Evolutionary conservation across 2,329 filamentous ascomycete genomes (phyloP).

Genomic region (Ambrosiella beaveri): DNA sequence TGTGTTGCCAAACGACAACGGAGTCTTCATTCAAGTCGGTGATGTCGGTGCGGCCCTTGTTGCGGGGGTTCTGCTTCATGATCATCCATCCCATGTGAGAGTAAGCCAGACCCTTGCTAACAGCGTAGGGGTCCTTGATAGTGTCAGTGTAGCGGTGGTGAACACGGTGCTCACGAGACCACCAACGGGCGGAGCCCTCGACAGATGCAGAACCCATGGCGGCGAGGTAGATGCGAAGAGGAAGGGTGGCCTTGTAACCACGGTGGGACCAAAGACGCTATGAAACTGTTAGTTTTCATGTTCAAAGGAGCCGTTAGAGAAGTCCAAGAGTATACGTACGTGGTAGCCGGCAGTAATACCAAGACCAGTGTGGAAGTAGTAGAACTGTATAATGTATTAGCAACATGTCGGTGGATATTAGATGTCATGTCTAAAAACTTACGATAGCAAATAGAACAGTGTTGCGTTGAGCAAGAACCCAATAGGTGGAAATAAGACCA

Average conservation of each 20-base stretch:
- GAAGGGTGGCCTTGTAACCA: conserved; percentile 60
- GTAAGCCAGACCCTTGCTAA: conserved; percentile 74
- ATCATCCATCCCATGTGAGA: conserved; percentile 75
- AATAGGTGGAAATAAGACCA: conserved; percentile 58
- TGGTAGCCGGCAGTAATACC: conserved; percentile 55
- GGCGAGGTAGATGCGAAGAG: conserved; percentile 67
- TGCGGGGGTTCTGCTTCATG: conserved; percentile 84
- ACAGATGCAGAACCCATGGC: conserved; percentile 68
- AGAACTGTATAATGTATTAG: conserved; percentile 2
- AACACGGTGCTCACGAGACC: conserved; percentile 71
- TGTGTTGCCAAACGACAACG: conserved; percentile 76
- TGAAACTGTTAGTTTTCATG: conserved; percentile 3
- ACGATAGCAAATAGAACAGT: conserved; percentile 54
- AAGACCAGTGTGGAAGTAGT: conserved; percentile 72
- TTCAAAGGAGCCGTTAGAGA: neutral
- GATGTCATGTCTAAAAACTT: neutral
- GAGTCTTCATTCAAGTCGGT: conserved; percentile 74
- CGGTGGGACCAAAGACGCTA: conserved; percentile 74
- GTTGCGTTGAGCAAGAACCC: conserved; percentile 55
- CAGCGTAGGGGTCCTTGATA: conserved; percentile 80
- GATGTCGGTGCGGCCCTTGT: conserved; percentile 74
- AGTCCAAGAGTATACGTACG: conserved; percentile 1
- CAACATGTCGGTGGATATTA: neutral
- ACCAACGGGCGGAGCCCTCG: conserved; percentile 76
- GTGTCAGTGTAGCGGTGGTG: conserved; percentile 88